Evolutionary conservation across 139 green algal species (phyloP).

Genomic region (Chlorella vulgaris): DNA sequence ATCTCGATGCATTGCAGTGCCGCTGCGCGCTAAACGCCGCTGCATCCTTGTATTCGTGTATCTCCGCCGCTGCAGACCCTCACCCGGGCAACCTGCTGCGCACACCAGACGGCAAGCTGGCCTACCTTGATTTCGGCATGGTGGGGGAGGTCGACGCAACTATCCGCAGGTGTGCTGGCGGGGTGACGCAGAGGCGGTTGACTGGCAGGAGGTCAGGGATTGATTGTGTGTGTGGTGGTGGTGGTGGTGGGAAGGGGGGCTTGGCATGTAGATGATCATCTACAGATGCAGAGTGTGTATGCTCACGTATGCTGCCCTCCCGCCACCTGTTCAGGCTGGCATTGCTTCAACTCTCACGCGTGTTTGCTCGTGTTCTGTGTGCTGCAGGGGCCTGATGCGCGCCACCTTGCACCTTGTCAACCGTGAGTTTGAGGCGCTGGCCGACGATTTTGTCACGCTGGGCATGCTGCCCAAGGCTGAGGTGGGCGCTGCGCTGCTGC

Average conservation of each 20-base stretch:
- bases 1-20: too few relatives aligned
- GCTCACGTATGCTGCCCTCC: too few relatives aligned
- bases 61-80: conserved; percentile 56
- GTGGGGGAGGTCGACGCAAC: conserved; percentile 67
- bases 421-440: conserved; percentile 65
- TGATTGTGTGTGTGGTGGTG: background rate
- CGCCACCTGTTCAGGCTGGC: too few relatives aligned
- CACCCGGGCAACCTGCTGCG: conserved; percentile 77
- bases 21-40: too few relatives aligned
- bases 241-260: too few relatives aligned
- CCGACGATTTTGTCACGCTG: conserved; percentile 83
- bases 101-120: conserved; percentile 52
- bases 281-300: too few relatives aligned
- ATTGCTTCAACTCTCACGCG: too few relatives aligned
- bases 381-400: conserved; percentile 63
- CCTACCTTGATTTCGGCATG: conserved; percentile 90
- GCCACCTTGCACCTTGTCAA: conserved; percentile 92
- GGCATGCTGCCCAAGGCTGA: conserved; percentile 74
- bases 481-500: background rate
- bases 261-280: too few relatives aligned
- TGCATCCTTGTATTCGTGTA: background rate
- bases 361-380: too few relatives aligned
- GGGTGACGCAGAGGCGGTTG: background rate
- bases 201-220: too few relatives aligned
- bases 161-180: conserved; percentile 36